These are phyloP conservation scores for Rhododendron ferrugineum DNA, from an alignment of 148 eudicot genomes.

Conservation along the genomic window DNA sequence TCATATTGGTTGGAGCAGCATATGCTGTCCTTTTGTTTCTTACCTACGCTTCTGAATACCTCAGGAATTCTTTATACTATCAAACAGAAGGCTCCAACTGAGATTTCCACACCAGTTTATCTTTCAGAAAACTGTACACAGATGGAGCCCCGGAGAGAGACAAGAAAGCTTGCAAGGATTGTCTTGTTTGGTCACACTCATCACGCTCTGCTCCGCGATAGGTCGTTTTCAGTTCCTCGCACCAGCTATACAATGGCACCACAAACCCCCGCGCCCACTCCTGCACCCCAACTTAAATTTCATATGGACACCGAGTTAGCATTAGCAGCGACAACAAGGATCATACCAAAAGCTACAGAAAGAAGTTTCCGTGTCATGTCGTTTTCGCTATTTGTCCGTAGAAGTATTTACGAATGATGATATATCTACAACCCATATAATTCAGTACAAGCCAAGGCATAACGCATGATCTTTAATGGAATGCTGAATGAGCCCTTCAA, in stretches of 20 bases:
- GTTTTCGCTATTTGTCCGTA: neutral
- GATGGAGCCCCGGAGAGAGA: neutral
- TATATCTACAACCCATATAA: neutral
- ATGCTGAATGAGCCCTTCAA: neutral
- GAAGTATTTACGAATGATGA: neutral
- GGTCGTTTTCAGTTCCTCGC: conserved; percentile 17
- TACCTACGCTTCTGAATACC: neutral
- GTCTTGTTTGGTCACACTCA: conserved; percentile 22
- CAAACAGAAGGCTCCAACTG: conserved; percentile 14
- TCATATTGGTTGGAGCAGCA: conserved; percentile 7
- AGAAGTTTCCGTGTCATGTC: neutral
- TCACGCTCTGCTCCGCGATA: conserved; percentile 24
- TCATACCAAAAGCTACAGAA: neutral
- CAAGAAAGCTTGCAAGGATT: neutral
- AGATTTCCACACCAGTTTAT: neutral
- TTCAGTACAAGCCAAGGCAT: neutral
- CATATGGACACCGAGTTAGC: neutral
- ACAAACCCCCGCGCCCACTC: neutral
- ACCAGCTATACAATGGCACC: neutral
- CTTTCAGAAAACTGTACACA: neutral
- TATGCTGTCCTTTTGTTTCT: neutral
- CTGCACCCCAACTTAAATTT: neutral
- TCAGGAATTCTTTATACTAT: neutral
- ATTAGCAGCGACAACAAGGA: neutral
- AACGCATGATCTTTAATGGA: neutral